These are phyloP conservation scores for Coccinonectria pachysandricola DNA, from an alignment of 2,329 filamentous ascomycete species.

Conservation along the genomic window DNA sequence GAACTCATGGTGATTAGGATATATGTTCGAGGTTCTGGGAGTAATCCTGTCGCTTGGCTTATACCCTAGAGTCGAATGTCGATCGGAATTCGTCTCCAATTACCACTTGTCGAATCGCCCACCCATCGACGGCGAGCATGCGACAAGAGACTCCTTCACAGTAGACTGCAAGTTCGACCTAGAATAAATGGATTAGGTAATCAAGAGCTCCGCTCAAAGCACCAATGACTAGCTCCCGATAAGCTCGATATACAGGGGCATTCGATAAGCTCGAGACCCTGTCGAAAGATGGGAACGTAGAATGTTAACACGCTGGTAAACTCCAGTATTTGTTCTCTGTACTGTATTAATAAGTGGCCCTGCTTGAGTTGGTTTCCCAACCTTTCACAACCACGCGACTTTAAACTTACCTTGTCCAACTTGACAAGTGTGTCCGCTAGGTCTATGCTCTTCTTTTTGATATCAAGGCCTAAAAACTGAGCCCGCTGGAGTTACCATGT, in stretches of 20 bases:
- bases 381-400: no score
- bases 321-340: constrained; percentile 4
- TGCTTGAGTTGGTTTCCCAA: no score
- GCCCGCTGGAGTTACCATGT: constrained; percentile 33
- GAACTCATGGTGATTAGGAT: constrained; percentile 30
- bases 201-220: constrained; percentile 10
- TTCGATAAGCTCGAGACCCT: no score
- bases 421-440: constrained; percentile 4
- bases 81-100: no score
- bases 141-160: no score
- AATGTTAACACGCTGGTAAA: constrained; percentile 29
- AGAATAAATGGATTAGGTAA: constrained; percentile 9
- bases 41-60: background rate
- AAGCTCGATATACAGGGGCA: constrained; percentile 6
- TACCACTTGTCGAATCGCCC: background rate
- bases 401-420: no score
- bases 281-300: no score
- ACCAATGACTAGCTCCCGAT: constrained; percentile 14
- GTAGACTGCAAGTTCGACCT: constrained; percentile 4
- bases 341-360: no score
- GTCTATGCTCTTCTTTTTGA: background rate
- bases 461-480: constrained; percentile 7
- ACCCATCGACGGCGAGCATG: no score
- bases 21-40: background rate
- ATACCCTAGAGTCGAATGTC: no score